These are phyloP conservation scores for Neopestalotiopsis sp. DNA, from an alignment of 2,329 filamentous ascomycete genomes.

Conservation along the genomic window DNA sequence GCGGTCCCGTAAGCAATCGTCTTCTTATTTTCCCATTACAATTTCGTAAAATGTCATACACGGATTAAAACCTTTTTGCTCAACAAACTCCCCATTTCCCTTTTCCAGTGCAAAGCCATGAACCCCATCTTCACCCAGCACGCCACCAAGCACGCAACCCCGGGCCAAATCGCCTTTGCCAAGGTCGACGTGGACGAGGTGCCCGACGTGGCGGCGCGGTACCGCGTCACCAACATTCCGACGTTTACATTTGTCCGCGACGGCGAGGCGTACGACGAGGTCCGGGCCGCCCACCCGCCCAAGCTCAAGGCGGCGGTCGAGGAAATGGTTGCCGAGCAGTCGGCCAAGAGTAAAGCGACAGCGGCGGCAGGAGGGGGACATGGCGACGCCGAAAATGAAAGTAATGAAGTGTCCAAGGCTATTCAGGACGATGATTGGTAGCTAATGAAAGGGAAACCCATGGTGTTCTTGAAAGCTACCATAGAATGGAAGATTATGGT, in stretches of 20 bases:
- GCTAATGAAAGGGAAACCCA: background rate
- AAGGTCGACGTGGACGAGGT: conserved; percentile 76
- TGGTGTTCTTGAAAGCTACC: background rate
- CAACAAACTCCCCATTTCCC: background rate
- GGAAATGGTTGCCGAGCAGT: conserved; percentile 38
- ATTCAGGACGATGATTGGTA: conserved; percentile 19
- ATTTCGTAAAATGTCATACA: too few relatives aligned
- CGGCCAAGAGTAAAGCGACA: background rate
- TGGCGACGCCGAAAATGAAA: background rate
- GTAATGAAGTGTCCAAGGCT: conserved; percentile 15
- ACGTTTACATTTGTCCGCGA: conserved; percentile 74
- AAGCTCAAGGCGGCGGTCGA: conserved; percentile 56
- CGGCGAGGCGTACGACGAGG: conserved; percentile 62
- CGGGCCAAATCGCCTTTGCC: conserved; percentile 64
- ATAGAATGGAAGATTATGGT: too few relatives aligned
- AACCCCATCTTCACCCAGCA: conserved; percentile 65
- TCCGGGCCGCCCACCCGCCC: conserved; percentile 70
- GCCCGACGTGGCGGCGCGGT: conserved; percentile 66
- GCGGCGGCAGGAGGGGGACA: background rate
- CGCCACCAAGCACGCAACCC: conserved; percentile 49
- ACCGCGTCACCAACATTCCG: conserved; percentile 73
- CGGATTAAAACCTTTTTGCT: too few relatives aligned
- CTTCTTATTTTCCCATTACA: too few relatives aligned
- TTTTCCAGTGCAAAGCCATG: conserved; percentile 68
- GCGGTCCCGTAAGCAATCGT: conserved; percentile 54